A percentile compares a stretch with the other conserved stretches of the same genome.
Conservation (phyloP, 2,329 filamentous ascomycete species). For the Pezicula rhizophila region DNA sequence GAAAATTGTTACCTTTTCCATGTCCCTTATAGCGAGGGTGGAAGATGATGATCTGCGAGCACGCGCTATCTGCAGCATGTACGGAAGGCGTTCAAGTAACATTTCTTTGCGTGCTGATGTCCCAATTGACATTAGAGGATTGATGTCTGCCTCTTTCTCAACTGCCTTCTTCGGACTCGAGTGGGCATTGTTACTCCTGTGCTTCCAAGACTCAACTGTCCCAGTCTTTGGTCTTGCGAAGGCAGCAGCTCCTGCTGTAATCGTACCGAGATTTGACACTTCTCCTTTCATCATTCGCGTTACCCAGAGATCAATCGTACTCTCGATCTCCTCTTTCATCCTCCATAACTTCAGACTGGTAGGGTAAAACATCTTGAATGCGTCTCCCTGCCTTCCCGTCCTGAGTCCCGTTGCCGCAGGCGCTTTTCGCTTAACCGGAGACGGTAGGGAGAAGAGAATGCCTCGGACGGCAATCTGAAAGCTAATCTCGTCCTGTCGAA, state of each 20-base stretch:
- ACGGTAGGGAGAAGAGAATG: constrained; percentile 76
- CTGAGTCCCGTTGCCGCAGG: constrained; percentile 26
- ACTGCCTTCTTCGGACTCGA: constrained; percentile 1
- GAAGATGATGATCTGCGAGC: constrained; percentile 21
- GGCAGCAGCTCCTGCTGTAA: constrained; percentile 41
- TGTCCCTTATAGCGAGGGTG: constrained; percentile 30
- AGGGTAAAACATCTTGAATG: constrained; percentile 90
- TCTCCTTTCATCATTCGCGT: constrained; percentile 53
- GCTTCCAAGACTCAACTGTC: constrained; percentile 29
- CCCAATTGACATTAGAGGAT: constrained; percentile 51
- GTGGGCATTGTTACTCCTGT: constrained; percentile 3
- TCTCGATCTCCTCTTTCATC: constrained; percentile 74
- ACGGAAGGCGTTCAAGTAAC: constrained; percentile 81
- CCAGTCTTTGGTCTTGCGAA: constrained; percentile 39
- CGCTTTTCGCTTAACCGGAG: constrained; percentile 70
- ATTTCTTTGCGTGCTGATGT: constrained; percentile 63
- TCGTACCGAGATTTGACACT: constrained; percentile 25
- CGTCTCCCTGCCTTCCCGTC: constrained; percentile 44
- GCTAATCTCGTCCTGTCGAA: constrained; percentile 89
- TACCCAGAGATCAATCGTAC: constrained; percentile 64
- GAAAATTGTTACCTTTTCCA: constrained; percentile 31
- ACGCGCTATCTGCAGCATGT: constrained; percentile 61
- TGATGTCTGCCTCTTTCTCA: constrained; percentile 20
- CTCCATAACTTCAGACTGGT: constrained; percentile 79
- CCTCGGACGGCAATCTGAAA: constrained; percentile 89